A percentile compares a stretch with the other conserved stretches of the same genome.
These are phyloP conservation scores for Magnolia changhungtana DNA, from an alignment of 164 flowering plant genomes.

Conservation along the genomic window DNA sequence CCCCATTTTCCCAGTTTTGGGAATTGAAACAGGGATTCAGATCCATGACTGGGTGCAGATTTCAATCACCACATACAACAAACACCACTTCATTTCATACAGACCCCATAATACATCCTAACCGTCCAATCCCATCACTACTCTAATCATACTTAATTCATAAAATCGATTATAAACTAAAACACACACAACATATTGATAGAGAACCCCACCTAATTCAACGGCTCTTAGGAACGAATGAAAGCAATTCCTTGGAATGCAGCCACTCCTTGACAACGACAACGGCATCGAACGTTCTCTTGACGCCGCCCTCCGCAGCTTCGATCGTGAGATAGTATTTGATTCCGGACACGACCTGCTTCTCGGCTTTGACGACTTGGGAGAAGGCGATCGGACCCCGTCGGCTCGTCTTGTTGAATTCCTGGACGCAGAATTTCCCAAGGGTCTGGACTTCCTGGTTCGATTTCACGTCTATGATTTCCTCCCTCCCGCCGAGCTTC, in stretches of 20 bases:
- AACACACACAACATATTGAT: background rate
- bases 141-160: too few relatives aligned
- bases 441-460: constrained; percentile 65
- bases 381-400: constrained; percentile 17
- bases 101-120: too few relatives aligned
- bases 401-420: constrained; percentile 36
- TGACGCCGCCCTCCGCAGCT: constrained; percentile 14
- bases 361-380: constrained; percentile 49
- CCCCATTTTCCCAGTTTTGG: too few relatives aligned
- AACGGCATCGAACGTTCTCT: constrained; percentile 39
- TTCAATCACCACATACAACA: too few relatives aligned
- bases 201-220: background rate
- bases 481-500: constrained; percentile 43
- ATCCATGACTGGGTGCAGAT: too few relatives aligned
- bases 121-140: too few relatives aligned
- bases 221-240: constrained; percentile 24
- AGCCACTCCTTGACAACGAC: constrained; percentile 55
- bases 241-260: constrained; percentile 32
- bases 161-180: background rate
- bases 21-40: too few relatives aligned
- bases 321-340: constrained; percentile 48
- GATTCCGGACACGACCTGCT: constrained; percentile 61
- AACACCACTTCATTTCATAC: too few relatives aligned
- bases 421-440: constrained; percentile 58
- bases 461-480: constrained; percentile 38